Evolutionary conservation across 768 basidiomycete genomes (phyloP).

Genomic region (Termitomyces titanicus): DNA sequence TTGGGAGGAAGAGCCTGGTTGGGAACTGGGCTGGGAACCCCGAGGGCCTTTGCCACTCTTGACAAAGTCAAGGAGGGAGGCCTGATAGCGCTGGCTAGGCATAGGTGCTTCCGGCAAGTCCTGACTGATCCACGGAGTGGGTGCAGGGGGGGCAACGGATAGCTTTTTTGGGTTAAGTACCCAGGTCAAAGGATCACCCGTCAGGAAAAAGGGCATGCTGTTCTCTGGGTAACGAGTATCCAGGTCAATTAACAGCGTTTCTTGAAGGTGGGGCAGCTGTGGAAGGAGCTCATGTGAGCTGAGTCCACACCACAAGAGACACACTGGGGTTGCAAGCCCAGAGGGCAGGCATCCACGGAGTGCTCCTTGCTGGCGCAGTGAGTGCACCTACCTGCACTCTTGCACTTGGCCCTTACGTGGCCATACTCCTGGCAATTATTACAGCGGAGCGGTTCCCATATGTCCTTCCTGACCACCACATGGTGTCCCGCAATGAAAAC

Average conservation of each 20-base stretch:
- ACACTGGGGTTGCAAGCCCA: neutral
- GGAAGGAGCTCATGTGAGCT: neutral
- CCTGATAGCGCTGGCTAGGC: too few relatives aligned
- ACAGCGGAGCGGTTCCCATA: neutral
- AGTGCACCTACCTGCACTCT: neutral
- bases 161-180: neutral
- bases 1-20: too few relatives aligned
- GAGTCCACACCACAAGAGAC: constrained; percentile 3
- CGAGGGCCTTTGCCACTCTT: neutral
- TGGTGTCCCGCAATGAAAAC: neutral
- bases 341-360: neutral
- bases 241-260: neutral
- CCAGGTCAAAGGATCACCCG: constrained; percentile 3
- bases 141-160: neutral
- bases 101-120: too few relatives aligned
- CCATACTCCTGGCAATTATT: constrained; percentile 8
- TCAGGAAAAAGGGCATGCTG: constrained; percentile 9
- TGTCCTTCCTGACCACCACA: neutral
- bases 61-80: neutral
- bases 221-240: neutral
- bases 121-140: neutral
- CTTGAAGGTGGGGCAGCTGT: neutral
- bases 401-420: constrained; percentile 1
- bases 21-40: too few relatives aligned
- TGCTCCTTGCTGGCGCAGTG: constrained; percentile 1